Evolutionary conservation across 305 asterid species (phyloP), one percentile per base, ranked within the genome.

Genomic region (Galium porrigens): DNA sequence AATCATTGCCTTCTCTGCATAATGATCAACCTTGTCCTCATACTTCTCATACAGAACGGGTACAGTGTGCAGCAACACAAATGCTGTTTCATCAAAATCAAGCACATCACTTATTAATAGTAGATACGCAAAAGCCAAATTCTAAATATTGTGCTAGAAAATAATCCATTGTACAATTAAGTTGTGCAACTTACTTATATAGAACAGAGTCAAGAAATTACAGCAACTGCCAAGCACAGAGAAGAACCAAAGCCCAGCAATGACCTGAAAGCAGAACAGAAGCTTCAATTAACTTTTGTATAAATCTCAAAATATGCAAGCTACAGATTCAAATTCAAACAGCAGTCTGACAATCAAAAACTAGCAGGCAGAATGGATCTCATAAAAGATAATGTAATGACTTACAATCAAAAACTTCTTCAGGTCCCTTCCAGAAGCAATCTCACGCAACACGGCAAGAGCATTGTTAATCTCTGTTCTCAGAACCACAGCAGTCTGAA

Each of bases 31-130:
- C 78, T 87, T 84, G 57, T 85, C 95, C 22, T 84, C 90, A 5
- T 87, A 92, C 69, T 81, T 89, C 78, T 92, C 95, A 29, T 84
- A 92, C 58, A 92, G 68, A 30, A 89, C 87, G 22, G 99, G 99
- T 62, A 87, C 73, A 0, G 95, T 84, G 82, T 73, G 89, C 77
- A 92, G 77, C 70, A 87, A 67, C 55, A 89, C 88, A 52, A 89
- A 85, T 12, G 73, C 99, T 92, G 81, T 25, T 22, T 42, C 51
- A 27, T 46, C 56, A 11, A 34, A 34, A 11, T 70, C 56, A 18
- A 48, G 60, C 33, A 15, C 60, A 17, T 4, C 36, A 42, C 4
- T 48, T 7, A 39, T 15, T 14, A 4, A 6, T 3, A 30, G 6
- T 11, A 29, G 1, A 12, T 7, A 17, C 14, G 6, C 27, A 60